Evolutionary conservation across 805 yeast species (phyloP).

Genomic region (Metschnikowia lunata): DNA sequence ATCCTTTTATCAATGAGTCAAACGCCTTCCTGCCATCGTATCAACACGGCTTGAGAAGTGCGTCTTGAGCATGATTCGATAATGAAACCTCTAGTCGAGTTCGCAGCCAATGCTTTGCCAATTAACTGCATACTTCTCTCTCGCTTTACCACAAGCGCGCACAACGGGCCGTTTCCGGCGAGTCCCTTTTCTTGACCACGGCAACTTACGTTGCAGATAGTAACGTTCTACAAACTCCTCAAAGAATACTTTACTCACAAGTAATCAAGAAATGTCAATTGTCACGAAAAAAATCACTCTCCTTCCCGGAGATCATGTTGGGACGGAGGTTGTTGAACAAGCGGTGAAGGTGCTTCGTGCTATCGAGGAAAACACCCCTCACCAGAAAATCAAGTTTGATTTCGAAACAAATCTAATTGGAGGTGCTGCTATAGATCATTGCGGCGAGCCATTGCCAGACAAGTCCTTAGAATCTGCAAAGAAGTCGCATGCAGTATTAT

Average conservation of each 20-base stretch:
- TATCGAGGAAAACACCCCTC: constrained; percentile 49
- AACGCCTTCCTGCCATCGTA: too few relatives aligned
- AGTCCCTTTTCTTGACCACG: not conserved
- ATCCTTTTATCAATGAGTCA: too few relatives aligned
- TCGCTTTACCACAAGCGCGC: too few relatives aligned
- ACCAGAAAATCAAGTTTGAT: constrained; percentile 53
- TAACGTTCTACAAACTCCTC: too few relatives aligned
- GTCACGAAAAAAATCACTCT: constrained; percentile 69
- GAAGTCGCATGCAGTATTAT: constrained; percentile 85
- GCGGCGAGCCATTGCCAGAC: constrained; percentile 88
- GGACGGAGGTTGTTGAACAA: constrained; percentile 83
- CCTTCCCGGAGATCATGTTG: constrained; percentile 96
- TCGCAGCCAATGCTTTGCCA: too few relatives aligned
- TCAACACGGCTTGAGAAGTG: too few relatives aligned
- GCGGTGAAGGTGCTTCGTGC: constrained; percentile 89
- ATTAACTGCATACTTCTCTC: too few relatives aligned
- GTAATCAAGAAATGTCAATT: not conserved
- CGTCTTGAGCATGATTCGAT: too few relatives aligned
- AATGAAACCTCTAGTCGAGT: too few relatives aligned
- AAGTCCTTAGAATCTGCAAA: constrained; percentile 80
- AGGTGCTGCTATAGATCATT: constrained; percentile 97
- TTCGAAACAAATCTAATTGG: constrained; percentile 87
- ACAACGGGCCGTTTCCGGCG: not conserved
- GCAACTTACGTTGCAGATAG: too few relatives aligned
- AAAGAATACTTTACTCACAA: too few relatives aligned